Evolutionary conservation across 2,329 filamentous ascomycete genomes (phyloP), one percentile per base, ranked within the genome.

Genomic region (Talaromyces sp.): DNA sequence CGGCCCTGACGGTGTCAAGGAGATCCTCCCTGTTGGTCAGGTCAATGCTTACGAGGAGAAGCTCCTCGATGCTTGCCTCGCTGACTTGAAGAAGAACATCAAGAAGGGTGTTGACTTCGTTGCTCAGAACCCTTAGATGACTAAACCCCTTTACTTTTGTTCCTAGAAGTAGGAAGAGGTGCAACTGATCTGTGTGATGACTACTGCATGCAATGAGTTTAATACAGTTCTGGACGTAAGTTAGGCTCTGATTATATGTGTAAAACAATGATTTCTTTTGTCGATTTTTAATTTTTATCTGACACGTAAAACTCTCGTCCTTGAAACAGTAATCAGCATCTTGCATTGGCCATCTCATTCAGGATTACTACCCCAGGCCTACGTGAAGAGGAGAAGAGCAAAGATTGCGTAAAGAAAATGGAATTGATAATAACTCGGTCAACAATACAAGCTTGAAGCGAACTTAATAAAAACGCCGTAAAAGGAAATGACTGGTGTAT

Each of bases 1-100:
- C 76, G 95, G 95, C 83, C 93, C 93, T 79, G 90, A 94, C 80
- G 95, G 95, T 85, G 94, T 96, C 71, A 89, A 95, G 87, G 90
- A 96, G 88, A 94, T 98, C 80, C 86, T 90, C 79, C 88, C 90
- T 74, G 83, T 99, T 73, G 95, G 95, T 81, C 85, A 91, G 82
- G 77, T 98, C 77, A 91, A 92, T 76, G 87, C 88, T 74, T 84
- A 88, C 80, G 95, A 99, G 90, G 84, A 96, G 88, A 88, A 89
- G 82, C 89, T 99, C 73, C 83, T 99, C 75, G 90, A 96, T 76
- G 91, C 88, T 75, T 90, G 88, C 86, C 84, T 98, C 72, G 83
- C 79, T 74, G 95, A 79, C 71, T 71, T 83, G 65, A 82, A 81
- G 76, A 79, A 83, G 87, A 97, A 98, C 89, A 97, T 98, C 79